Base-by-base conservation (phyloP, 495 filamentous ascomycete species). In the Neurospora tetraspora region DNA sequence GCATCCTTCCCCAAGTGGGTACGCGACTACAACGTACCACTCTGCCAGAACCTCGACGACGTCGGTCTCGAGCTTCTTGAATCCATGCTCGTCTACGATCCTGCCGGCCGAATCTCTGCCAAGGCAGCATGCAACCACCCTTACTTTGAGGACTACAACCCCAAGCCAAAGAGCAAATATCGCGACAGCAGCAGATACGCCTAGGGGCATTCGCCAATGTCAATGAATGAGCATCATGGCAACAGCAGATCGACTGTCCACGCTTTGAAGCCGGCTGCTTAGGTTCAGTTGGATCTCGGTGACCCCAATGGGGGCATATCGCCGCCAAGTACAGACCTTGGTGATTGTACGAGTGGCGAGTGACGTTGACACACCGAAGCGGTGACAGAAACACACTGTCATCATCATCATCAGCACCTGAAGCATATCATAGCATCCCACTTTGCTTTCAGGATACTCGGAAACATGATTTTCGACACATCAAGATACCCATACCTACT, bases 1-100 rank as follows among this genome's bases (percentile, higher is more conserved):
- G 75, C 92, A 40, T 94, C 92, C 5, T 99, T 99, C 85, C 96
- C 96, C 73, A 97, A 97, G 85, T 99, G 96, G 96, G 83, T 85
- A 53, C 91, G 96, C 68, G 93, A 95, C 74, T 82, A 85, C 65
- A 82, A 85, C 5, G 83, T 83, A 59, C 75, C 80, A 27, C 78
- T 88, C 11, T 86, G 83, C 82, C 77, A 79, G 11, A 87, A 86
- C 73, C 85, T 88, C 16, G 85, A 89, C 74, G 93, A 96, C n/a
- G 83, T 88, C 31, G 96, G 96, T 18, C 86, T 94, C 16, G 93
- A 98, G 77, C 90, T 99, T 27, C 86, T 99, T n/a, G 96, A 98
- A 76, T 83, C 85, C 78, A 88, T 99, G 83, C 90, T 99, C 61
- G 92, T 97, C 42, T 99, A 96, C 78, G 96, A 99, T 81, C 96